Evolutionary conservation across 495 filamentous ascomycete species (phyloP), one percentile per base, ranked within the genome.

Genomic region (Penicillium pulvis): DNA sequence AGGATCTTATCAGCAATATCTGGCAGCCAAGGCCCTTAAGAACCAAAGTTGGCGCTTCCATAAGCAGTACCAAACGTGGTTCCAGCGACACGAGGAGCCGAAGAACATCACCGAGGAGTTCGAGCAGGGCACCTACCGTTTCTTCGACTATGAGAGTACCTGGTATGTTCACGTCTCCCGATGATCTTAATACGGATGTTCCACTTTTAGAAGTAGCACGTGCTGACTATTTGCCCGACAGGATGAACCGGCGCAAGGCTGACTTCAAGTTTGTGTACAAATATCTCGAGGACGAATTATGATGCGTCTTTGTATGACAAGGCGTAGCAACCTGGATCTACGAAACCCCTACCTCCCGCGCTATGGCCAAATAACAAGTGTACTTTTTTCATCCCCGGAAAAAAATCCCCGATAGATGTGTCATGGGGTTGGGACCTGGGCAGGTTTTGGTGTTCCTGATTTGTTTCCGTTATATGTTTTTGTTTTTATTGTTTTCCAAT

Each of bases 21-120:
- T 98, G n/a, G 91, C 94, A 0, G 94, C 95, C 6, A 96, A 96
- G 73, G 90, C 94, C 19, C 76, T 98, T 33, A 98, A 98, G 68
- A 88, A 90, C 59, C 93, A 98, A 73, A 98, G 94, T 69, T 98
- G 94, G 94, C 82, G 94, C 33, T 98, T 98, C 73, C 94, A 98
- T 72, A 98, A 98, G 76, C 94, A 97, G 71, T 98, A 98, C 70
- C 94, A 98, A 71, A 98, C 94, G 10, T 98, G 94, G 94, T 98
- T 98, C 61, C 94, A 98, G 73, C 83, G 94, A 42, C 94, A 98
- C 64, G 94, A 98, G 68, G 94, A 98, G 78, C 94, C 94, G 19
- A 98, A 98, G 78, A 90, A 85, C 45, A 98, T 98, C 67, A 98
- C 94, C 0, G 95, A 98, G 69, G 94, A 98, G 71, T 98, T 89